These are phyloP conservation scores for Ogataea philodendri DNA, from an alignment of 805 yeast species.

Conservation along the genomic window DNA sequence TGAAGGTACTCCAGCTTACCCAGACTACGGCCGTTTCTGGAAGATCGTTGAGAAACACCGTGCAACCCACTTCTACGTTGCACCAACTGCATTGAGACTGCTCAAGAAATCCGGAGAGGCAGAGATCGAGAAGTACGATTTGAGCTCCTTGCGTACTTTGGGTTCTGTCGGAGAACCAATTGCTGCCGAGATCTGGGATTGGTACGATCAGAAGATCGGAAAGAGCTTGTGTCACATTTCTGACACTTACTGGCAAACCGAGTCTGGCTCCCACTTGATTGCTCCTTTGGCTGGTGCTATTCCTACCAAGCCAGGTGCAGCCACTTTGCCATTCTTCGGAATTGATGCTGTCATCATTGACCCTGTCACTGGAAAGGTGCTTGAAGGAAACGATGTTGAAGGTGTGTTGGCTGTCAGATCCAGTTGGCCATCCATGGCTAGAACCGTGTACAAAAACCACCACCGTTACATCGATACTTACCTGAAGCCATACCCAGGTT, in stretches of 20 bases:
- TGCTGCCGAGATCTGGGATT: conserved; percentile 97
- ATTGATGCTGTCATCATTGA: conserved; percentile 87
- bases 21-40: conserved; percentile 95
- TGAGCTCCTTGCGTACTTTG: conserved; percentile 81
- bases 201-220: conserved; percentile 94
- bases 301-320: conserved; percentile 96
- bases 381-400: conserved; percentile 85
- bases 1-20: conserved; percentile 98
- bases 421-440: conserved; percentile 99
- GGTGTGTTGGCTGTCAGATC: conserved; percentile 90
- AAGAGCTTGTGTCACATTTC: conserved; percentile 84
- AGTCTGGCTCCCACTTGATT: conserved; percentile 92
- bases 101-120: conserved; percentile 81
- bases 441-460: conserved; percentile 91
- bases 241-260: conserved; percentile 99
- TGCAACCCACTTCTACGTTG: conserved; percentile 96
- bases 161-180: conserved; percentile 99
- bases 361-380: conserved; percentile 85
- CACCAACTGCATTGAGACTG: conserved; percentile 95
- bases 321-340: conserved; percentile 96
- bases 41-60: conserved; percentile 87
- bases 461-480: conserved; percentile 86
- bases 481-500: conserved; percentile 87
- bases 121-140: conserved; percentile 75
- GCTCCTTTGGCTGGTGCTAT: conserved; percentile 94